Evolutionary conservation across 2,329 filamentous ascomycete species (phyloP).

Genomic region (Leptoxyphium fumago): DNA sequence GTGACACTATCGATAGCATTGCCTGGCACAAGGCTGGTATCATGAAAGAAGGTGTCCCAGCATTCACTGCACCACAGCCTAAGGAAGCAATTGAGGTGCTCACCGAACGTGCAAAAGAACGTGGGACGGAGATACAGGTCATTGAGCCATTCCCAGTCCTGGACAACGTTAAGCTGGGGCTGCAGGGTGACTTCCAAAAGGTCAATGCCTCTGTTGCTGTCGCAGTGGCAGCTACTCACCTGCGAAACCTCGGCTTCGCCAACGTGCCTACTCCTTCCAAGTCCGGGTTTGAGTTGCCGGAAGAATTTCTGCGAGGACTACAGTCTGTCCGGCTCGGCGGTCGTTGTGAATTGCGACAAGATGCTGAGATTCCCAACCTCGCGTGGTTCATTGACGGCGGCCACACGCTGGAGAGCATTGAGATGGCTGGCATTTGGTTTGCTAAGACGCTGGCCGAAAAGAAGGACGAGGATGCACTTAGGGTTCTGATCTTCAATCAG

Average conservation of each 20-base stretch:
- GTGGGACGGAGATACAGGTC: slow-evolving; percentile 32
- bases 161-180: slow-evolving; percentile 37
- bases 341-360: slow-evolving; percentile 55
- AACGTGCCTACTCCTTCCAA: slow-evolving; percentile 27
- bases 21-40: slow-evolving; percentile 90
- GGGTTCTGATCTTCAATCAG: slow-evolving; percentile 80
- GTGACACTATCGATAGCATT: slow-evolving; percentile 64
- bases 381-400: slow-evolving; percentile 78
- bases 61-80: slow-evolving; percentile 48
- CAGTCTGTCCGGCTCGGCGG: slow-evolving; percentile 55
- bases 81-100: slow-evolving; percentile 41
- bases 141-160: slow-evolving; percentile 35
- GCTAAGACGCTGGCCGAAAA: slow-evolving; percentile 24
- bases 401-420: slow-evolving; percentile 73
- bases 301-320: slow-evolving; percentile 50
- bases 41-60: slow-evolving; percentile 52
- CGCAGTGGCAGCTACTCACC: slow-evolving; percentile 43
- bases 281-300: slow-evolving; percentile 35
- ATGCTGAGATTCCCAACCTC: slow-evolving; percentile 34
- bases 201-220: slow-evolving; percentile 47
- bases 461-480: slow-evolving; percentile 11
- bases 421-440: slow-evolving; percentile 66
- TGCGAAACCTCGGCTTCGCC: slow-evolving; percentile 30
- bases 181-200: slow-evolving; percentile 49
- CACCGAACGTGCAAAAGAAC: slow-evolving; percentile 38